Conservation (phyloP, 441 rosid species). For the Isatis lusitanica region DNA sequence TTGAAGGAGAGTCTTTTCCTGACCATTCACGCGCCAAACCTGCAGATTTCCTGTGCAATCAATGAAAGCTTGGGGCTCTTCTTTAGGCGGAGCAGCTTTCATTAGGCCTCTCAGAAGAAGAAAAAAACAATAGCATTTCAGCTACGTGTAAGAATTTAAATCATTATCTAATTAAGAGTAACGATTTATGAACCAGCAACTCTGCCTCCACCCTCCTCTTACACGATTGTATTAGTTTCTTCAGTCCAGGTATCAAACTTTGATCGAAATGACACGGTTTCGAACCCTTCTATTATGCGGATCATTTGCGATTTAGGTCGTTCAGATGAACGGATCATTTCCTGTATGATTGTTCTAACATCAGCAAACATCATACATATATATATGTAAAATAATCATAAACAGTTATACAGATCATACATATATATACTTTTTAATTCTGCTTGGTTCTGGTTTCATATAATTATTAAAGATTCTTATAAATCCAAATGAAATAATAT, state of each 20-base stretch:
- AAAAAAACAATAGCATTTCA: background rate
- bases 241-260: conserved; percentile 78
- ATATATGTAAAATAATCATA: too few relatives aligned
- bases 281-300: conserved; percentile 83
- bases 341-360: conserved; percentile 49
- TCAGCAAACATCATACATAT: conserved; percentile 29
- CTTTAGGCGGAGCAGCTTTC: conserved; percentile 48
- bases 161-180: conserved; percentile 8
- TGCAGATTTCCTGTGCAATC: conserved; percentile 76
- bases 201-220: conserved; percentile 89
- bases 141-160: background rate
- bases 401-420: too few relatives aligned
- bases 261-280: conserved; percentile 69
- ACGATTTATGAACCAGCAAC: conserved; percentile 74
- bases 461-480: too few relatives aligned
- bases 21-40: conserved; percentile 79
- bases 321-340: conserved; percentile 58
- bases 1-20: conserved; percentile 54
- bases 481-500: too few relatives aligned
- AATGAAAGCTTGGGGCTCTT: conserved; percentile 56
- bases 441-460: too few relatives aligned
- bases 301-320: conserved; percentile 71
- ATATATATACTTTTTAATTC: too few relatives aligned
- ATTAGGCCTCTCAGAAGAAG: conserved; percentile 55
- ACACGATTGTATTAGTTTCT: conserved; percentile 58